Evolutionary conservation across 768 basidiomycete genomes (phyloP).

Genomic region (Fistulinella prunicolor): DNA sequence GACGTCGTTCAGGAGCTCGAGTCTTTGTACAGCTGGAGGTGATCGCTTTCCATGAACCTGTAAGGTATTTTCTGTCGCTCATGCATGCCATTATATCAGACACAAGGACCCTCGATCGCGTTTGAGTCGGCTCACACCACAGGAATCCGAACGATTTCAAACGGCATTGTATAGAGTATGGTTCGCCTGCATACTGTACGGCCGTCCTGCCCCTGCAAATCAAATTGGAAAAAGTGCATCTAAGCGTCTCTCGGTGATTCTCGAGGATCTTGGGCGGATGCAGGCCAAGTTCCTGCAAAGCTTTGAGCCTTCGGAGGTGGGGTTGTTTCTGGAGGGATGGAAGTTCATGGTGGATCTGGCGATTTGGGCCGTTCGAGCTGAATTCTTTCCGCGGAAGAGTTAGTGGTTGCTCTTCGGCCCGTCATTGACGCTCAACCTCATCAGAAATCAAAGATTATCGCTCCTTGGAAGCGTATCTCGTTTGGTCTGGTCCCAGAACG

Average conservation of each 20-base stretch:
- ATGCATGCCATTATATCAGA: conserved; percentile 23
- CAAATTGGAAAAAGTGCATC: conserved; percentile 8
- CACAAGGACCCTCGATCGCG: conserved; percentile 36
- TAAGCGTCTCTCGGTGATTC: conserved; percentile 4
- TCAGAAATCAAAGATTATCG: neutral
- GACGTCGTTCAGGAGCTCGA: conserved; percentile 15
- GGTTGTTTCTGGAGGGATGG: conserved; percentile 9
- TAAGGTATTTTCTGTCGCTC: neutral
- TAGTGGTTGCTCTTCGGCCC: neutral
- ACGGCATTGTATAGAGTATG: conserved; percentile 30
- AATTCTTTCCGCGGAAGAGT: conserved; percentile 11
- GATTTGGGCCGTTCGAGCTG: conserved; percentile 6
- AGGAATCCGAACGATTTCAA: conserved; percentile 34
- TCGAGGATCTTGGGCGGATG: neutral
- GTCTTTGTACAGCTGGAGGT: conserved; percentile 21
- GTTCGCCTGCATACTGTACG: conserved; percentile 17
- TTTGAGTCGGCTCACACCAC: conserved; percentile 27
- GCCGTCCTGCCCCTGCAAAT: conserved; percentile 10
- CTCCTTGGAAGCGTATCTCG: conserved; percentile 9
- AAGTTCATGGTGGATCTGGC: conserved; percentile 8
- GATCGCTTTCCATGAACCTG: neutral
- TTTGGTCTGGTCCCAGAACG: conserved; percentile 11
- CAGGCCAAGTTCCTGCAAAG: conserved; percentile 10
- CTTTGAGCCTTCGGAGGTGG: neutral
- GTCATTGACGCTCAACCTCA: neutral